These are phyloP conservation scores for Guadua angustifolia DNA, from an alignment of 176 grass and related monocot genomes.

Conservation along the genomic window DNA sequence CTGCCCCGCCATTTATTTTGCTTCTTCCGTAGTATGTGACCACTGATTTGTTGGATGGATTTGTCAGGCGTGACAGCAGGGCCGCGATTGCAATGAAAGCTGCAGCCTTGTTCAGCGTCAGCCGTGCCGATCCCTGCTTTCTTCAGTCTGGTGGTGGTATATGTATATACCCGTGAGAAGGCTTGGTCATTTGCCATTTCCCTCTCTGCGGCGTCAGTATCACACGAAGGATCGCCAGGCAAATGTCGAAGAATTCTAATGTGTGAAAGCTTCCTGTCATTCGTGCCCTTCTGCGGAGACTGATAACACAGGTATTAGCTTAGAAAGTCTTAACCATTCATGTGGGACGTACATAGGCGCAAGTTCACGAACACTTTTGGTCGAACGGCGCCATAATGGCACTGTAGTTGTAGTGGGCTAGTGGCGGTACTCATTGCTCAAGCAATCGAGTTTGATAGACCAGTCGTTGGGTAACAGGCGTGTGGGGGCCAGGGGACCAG, in stretches of 20 bases:
- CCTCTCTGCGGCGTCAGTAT: background rate
- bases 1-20: constrained; percentile 27
- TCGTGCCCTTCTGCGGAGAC: background rate
- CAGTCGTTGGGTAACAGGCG: background rate
- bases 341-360: background rate
- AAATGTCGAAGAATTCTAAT: background rate
- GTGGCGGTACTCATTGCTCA: background rate
- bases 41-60: constrained; percentile 11
- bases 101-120: background rate
- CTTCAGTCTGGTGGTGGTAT: background rate
- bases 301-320: background rate
- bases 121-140: constrained; percentile 1
- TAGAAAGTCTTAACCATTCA: background rate
- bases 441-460: background rate
- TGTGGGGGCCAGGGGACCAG: background rate
- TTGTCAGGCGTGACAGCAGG: constrained; percentile 9
- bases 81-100: constrained; percentile 19
- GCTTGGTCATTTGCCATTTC: background rate
- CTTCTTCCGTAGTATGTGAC: constrained; percentile 10
- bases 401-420: background rate
- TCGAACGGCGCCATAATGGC: background rate
- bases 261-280: background rate
- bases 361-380: background rate
- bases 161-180: background rate
- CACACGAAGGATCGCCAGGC: background rate